These are phyloP conservation scores for Populus alba DNA, from an alignment of 345 rosid species.

Conservation along the genomic window DNA sequence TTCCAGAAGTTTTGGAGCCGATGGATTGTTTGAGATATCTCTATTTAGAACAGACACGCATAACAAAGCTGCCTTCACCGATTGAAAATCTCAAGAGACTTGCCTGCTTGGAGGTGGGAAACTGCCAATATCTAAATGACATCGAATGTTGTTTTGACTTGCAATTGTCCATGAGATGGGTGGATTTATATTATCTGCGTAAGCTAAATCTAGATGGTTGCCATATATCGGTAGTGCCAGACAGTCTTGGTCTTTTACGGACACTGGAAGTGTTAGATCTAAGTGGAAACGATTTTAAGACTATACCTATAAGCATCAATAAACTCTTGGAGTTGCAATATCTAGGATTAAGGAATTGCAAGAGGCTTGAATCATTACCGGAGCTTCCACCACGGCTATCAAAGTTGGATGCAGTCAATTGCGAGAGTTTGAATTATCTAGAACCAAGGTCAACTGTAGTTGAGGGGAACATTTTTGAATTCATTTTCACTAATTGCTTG, in stretches of 20 bases:
- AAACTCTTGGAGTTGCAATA: too few relatives aligned
- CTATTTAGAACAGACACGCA: neutral
- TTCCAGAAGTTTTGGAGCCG: neutral
- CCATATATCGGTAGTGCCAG: neutral
- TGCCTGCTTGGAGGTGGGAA: neutral
- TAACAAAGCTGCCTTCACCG: neutral
- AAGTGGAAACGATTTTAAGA: too few relatives aligned
- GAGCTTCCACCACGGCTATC: neutral
- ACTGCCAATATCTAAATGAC: neutral
- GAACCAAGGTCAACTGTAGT: neutral
- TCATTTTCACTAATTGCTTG: neutral
- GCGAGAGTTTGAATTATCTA: neutral
- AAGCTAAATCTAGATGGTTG: neutral
- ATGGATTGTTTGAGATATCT: neutral
- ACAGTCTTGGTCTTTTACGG: neutral
- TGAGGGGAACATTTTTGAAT: neutral
- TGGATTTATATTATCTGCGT: too few relatives aligned
- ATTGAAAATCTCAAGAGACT: neutral
- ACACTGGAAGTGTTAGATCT: neutral
- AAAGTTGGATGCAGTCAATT: neutral
- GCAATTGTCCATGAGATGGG: too few relatives aligned
- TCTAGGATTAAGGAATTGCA: neutral
- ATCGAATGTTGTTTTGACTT: neutral
- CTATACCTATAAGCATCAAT: too few relatives aligned
- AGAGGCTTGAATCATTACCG: neutral